Conservation (phyloP, 768 basidiomycete genomes). For the Lentinula detonsa region DNA sequence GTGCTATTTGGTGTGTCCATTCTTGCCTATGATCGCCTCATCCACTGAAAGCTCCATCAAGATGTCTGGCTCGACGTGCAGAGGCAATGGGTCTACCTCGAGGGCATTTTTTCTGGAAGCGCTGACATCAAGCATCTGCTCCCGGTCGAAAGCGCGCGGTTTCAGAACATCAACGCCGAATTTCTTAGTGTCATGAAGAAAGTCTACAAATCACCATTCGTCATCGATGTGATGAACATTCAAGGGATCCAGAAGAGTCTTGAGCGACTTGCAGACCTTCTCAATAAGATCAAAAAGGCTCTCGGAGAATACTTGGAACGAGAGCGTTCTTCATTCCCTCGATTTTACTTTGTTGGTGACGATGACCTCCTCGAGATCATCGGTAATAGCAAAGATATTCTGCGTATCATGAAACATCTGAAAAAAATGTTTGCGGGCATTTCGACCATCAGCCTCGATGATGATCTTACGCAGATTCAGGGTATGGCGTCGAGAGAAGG, state of each 20-base stretch:
- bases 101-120: conserved; percentile 99
- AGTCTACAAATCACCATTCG: conserved; percentile 98
- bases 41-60: conserved; percentile 18
- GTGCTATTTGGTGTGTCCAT: conserved; percentile 75
- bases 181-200: conserved; percentile 99
- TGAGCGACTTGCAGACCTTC: conserved; percentile 90
- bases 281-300: conserved; percentile 99
- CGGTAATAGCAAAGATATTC: conserved; percentile 98
- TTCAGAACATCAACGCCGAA: conserved; percentile 97
- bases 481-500: conserved; percentile 96
- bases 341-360: conserved; percentile 99
- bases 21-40: background rate
- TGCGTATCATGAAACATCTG: conserved; percentile 97
- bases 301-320: conserved; percentile 98
- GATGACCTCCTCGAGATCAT: conserved; percentile 98
- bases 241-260: conserved; percentile 94
- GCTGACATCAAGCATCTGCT: conserved; percentile 99
- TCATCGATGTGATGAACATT: conserved; percentile 95
- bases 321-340: conserved; percentile 95
- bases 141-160: conserved; percentile 95
- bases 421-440: conserved; percentile 99
- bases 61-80: conserved; percentile 99
- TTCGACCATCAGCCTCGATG: conserved; percentile 81
- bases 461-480: conserved; percentile 80
- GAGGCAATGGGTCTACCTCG: conserved; percentile 98